Evolutionary conservation across 2,329 filamentous ascomycete species (phyloP), one percentile per base, ranked within the genome.

Genomic region (Sphaerulina musiva): DNA sequence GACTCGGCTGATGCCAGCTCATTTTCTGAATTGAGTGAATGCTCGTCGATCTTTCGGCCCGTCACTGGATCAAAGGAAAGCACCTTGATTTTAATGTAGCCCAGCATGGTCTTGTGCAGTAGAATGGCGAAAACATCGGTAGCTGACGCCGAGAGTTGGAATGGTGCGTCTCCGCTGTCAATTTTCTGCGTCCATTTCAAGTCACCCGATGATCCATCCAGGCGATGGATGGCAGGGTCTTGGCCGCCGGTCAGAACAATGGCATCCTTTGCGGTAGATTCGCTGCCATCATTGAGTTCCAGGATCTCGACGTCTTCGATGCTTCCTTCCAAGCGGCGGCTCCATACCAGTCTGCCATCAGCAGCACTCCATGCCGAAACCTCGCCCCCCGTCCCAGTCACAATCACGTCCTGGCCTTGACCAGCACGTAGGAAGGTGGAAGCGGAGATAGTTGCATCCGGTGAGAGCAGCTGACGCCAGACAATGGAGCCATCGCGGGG

Each of bases 291-390:
- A 23, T 81, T 82, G 66, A 87, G 74, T 72, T 86, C 85, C 69
- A 92, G 76, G 36, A 92, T 82, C 74, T 93, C 90, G 52, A 95
- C 71, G 68, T 89, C 87, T 66, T 79, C 80, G 14, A 86, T 76
- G 14, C 66, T 54, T 43, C 71, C 85, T 6, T 70, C 68, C 54
- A 89, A 82, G 46, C 77, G 74, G 41, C 78, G 78, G 54, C 82
- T 81, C 89, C 93, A 98, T 38, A 83, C 77, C 59, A 87, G 80
- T 64, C 86, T 83, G 29, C 93, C 93, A 64, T 85, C 87, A 46
- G 86, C 76, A 36, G 89, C 89, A 72, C 89, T 86, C 91, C 91
- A 97, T 11, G 86, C 81, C 51, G 86, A 81, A 29, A 96, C 82
- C 46, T 80, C 79, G 58, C 77, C 76, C 12, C 85, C 89, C 38